Evolutionary conservation across 345 rosid species (phyloP).

Genomic region (Brassica cretica): DNA sequence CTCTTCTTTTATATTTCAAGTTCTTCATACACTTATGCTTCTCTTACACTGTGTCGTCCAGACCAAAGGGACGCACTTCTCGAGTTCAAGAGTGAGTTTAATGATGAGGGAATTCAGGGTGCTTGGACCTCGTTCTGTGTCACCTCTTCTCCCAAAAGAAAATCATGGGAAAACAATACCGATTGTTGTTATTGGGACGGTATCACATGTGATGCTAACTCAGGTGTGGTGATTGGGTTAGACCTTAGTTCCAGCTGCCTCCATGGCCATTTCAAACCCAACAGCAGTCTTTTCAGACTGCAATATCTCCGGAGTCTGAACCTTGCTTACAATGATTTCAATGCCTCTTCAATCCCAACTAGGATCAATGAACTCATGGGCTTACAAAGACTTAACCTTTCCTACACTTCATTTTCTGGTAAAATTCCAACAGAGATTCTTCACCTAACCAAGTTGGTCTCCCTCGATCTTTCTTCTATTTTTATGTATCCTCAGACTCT

Average conservation of each 20-base stretch:
- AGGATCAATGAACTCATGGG: neutral
- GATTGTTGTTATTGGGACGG: conserved; percentile 33
- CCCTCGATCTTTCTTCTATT: conserved; percentile 13
- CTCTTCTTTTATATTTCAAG: neutral
- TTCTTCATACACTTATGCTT: neutral
- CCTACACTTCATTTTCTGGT: neutral
- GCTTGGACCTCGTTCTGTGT: neutral
- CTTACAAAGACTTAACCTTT: conserved; percentile 4
- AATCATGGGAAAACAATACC: neutral
- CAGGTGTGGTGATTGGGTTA: conserved; percentile 3
- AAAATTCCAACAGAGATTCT: neutral
- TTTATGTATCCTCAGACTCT: neutral
- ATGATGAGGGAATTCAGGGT: neutral
- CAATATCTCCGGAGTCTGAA: conserved; percentile 25
- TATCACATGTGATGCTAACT: neutral
- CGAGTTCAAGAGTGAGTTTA: neutral
- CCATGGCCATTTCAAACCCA: neutral
- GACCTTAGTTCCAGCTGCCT: neutral
- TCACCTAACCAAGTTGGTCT: conserved; percentile 19
- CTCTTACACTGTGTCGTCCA: neutral
- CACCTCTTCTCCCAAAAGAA: neutral
- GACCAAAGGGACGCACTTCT: conserved; percentile 9
- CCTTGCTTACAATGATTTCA: conserved; percentile 37
- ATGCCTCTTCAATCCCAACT: neutral
- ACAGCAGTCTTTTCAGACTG: conserved; percentile 5